Base-by-base conservation (phyloP, 106 monocot species). In the Dendrobium huoshanense region DNA sequence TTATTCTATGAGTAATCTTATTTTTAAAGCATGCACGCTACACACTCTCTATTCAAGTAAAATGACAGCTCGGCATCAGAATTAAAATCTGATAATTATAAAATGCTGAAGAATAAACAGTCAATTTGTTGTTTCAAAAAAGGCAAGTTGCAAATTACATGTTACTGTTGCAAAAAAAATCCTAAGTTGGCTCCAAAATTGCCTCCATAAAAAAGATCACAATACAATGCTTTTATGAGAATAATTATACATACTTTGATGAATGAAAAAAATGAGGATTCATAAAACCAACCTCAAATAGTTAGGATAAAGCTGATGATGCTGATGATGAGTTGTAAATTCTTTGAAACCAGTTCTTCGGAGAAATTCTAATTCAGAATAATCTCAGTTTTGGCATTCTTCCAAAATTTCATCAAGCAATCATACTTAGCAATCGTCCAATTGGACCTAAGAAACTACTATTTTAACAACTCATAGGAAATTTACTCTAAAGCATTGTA, bases 341-440 rank as follows among this genome's bases (percentile, higher is more conserved):
- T n/a, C 18, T n/a, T 20, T 61, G n/a, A 19, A 8, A 61, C 20
- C 61, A 61, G 22, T 22, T 61, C 22, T 61, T 22, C 19, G 24
- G 61, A 19, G 61, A 61, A 61, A 61, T 22, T 6, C 61, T 61
- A 61, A 61, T 22, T 0, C 61, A 61, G 61, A 61, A 19, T 61
- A 61, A 37, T 33, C 70, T 70, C 10, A 70, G 33, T 68, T 70
- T 70, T 70, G 3, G 15, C 19, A 67, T 70, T 70, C 70, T 70
- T 70, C 70, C 13, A 70, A 70, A 37, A 70, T 70, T 70, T 37
- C 16, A 70, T 37, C 15, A 70, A 70, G 67, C 25, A 67, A 70
- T 13, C 68, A 31, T 7, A 11, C 68, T 31, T 70, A 70, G 33
- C 13, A 70, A 15, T 61, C 70, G 15, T 37, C 33, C n/a, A 9